These are phyloP conservation scores for Candida golubevii DNA, from an alignment of 805 yeast species.

Conservation along the genomic window DNA sequence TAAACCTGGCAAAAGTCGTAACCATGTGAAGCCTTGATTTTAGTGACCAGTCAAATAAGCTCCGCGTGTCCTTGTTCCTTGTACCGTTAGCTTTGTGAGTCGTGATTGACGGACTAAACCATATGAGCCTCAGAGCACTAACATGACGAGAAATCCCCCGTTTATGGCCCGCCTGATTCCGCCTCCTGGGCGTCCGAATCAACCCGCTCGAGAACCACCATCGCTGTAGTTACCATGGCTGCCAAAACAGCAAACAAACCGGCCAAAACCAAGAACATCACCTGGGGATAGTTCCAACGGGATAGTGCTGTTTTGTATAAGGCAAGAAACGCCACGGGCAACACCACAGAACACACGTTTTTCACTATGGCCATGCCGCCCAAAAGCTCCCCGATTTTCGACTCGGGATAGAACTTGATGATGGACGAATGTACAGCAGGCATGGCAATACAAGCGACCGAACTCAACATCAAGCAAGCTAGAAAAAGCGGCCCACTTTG, in stretches of 20 bases:
- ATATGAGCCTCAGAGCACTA: too few relatives aligned
- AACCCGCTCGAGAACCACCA: conserved; percentile 1
- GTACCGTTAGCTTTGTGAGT: too few relatives aligned
- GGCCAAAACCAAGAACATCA: conserved; percentile 21
- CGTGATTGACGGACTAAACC: too few relatives aligned
- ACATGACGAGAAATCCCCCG: too few relatives aligned
- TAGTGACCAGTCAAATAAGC: too few relatives aligned
- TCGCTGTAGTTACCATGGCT: conserved; percentile 3
- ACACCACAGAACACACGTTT: conserved; percentile 42
- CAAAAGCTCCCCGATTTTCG: conserved; percentile 65
- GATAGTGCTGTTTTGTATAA: conserved; percentile 36
- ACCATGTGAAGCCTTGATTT: too few relatives aligned
- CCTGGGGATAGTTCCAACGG: conserved; percentile 24
- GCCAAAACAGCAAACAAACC: conserved; percentile 5
- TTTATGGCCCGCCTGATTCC: not conserved
- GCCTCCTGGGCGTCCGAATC: conserved; percentile 1
- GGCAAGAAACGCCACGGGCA: conserved; percentile 48
- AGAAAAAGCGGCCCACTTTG: conserved; percentile 25
- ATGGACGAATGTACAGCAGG: conserved; percentile 59
- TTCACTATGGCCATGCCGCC: conserved; percentile 63
- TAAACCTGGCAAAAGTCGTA: too few relatives aligned
- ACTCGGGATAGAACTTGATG: conserved; percentile 55
- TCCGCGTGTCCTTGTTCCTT: too few relatives aligned
- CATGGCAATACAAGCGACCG: conserved; percentile 34
- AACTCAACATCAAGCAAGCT: conserved; percentile 30